phyloP scores from a whole-genome alignment of 2,329 filamentous ascomycete species.

The Leptosphaerulina australis region DNA sequence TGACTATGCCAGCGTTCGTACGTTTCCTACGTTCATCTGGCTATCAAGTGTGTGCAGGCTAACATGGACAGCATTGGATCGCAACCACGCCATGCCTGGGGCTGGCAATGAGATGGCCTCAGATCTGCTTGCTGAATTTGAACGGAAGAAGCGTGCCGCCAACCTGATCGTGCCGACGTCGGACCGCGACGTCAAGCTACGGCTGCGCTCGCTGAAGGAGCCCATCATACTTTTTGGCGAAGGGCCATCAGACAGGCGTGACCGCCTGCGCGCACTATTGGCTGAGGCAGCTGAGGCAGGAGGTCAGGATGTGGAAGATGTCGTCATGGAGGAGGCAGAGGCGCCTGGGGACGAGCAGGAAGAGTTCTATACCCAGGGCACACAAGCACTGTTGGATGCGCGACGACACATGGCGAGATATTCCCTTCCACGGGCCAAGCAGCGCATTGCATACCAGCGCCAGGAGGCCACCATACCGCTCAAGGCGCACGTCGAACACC shows the following conservation, averaged over 20 bases:
- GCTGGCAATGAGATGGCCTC: constrained; percentile 80
- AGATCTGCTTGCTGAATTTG: constrained; percentile 84
- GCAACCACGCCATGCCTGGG: constrained; percentile 83
- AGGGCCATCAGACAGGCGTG: constrained; percentile 81
- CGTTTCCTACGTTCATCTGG: constrained; percentile 42
- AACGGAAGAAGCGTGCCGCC: constrained; percentile 86
- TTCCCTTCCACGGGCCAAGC: constrained; percentile 81
- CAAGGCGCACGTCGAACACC: constrained; percentile 88
- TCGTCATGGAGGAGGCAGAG: constrained; percentile 59
- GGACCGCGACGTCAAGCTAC: constrained; percentile 75
- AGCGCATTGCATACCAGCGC: constrained; percentile 76
- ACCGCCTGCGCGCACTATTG: constrained; percentile 81
- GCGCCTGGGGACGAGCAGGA: constrained; percentile 67
- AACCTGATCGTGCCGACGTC: constrained; percentile 93
- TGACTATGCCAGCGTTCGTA: constrained; percentile 68
- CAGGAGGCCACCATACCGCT: constrained; percentile 82
- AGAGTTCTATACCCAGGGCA: constrained; percentile 92
- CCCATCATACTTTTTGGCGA: constrained; percentile 95
- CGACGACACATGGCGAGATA: constrained; percentile 80
- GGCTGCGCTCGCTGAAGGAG: constrained; percentile 85
- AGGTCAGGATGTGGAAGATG: constrained; percentile 57
- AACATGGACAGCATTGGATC: constrained; percentile 64
- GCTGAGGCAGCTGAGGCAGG: constrained; percentile 72
- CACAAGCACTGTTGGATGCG: constrained; percentile 73
- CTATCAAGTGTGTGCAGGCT: neutral